These are phyloP conservation scores for Oenanthe javanica DNA, from an alignment of 140 eudicot species.

Conservation along the genomic window DNA sequence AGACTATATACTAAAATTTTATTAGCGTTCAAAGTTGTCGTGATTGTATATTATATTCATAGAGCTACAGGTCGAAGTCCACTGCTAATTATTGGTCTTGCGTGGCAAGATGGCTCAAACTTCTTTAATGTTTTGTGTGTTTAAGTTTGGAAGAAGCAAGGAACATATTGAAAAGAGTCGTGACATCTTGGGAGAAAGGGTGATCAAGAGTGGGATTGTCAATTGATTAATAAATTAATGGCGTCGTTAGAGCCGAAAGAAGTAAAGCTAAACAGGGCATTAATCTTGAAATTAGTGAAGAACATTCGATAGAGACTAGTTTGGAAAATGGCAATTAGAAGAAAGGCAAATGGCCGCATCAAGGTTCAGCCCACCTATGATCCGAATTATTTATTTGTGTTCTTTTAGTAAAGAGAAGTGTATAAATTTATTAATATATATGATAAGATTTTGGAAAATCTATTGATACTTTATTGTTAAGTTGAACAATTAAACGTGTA, in stretches of 20 bases:
- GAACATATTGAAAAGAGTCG: conserved; percentile 1
- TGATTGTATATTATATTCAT: too few species aligned
- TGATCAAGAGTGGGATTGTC: conserved; percentile 10
- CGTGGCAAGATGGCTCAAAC: background rate
- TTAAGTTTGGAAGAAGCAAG: background rate
- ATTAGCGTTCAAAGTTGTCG: too few species aligned
- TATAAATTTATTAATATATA: too few species aligned
- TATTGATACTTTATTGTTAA: too few species aligned
- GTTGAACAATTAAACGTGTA: too few species aligned
- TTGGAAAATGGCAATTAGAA: background rate
- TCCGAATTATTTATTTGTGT: too few species aligned
- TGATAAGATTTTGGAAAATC: too few species aligned
- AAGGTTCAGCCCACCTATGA: background rate
- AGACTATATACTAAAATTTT: too few species aligned
- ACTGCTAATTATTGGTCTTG: background rate
- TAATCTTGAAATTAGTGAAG: conserved; percentile 14
- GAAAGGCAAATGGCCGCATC: background rate
- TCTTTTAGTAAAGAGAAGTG: background rate
- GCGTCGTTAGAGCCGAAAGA: conserved; percentile 15
- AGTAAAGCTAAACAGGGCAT: conserved; percentile 9
- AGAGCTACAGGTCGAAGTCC: background rate
- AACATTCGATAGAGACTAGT: conserved; percentile 1
- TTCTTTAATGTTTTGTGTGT: background rate
- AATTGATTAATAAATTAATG: background rate
- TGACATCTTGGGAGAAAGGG: background rate